phyloP scores from a whole-genome alignment of 2,329 filamentous ascomycete species.

The Sarocladium strictum region DNA sequence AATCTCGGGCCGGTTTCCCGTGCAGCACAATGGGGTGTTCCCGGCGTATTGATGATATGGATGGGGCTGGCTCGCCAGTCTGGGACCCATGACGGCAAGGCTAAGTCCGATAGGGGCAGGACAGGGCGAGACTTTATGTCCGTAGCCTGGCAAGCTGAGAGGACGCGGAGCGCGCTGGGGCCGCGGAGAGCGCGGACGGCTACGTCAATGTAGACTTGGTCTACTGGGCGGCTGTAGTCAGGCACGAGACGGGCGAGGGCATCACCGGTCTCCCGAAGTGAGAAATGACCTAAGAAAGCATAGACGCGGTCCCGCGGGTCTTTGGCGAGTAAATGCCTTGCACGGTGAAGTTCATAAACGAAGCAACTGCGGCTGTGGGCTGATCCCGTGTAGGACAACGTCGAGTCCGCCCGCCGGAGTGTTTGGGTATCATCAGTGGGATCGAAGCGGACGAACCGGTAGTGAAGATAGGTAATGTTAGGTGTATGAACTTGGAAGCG shows the following conservation, averaged over 20 bases:
- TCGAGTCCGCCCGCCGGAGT: neutral
- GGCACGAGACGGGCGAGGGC: conserved; percentile 19
- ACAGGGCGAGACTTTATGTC: conserved; percentile 11
- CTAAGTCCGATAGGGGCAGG: neutral
- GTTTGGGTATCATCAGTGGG: conserved; percentile 15
- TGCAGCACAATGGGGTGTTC: conserved; percentile 24
- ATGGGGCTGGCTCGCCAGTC: conserved; percentile 28
- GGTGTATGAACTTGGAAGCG: conserved; percentile 25
- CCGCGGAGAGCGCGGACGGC: conserved; percentile 23
- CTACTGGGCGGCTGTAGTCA: conserved; percentile 23
- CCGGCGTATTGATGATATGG: conserved; percentile 26
- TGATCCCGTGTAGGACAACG: neutral
- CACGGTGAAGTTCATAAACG: conserved; percentile 29
- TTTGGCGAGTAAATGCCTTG: conserved; percentile 24
- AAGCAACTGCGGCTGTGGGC: conserved; percentile 27
- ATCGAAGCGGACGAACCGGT: conserved; percentile 27
- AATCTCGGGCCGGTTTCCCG: conserved; percentile 21
- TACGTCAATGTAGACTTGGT: conserved; percentile 28
- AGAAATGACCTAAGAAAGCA: conserved; percentile 30
- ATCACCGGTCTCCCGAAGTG: conserved; percentile 18
- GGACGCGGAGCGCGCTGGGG: conserved; percentile 21
- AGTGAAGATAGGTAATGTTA: conserved; percentile 26
- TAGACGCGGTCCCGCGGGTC: conserved; percentile 29
- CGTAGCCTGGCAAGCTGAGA: conserved; percentile 20
- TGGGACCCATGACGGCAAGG: conserved; percentile 30